Evolutionary conservation across 192 early-diverging fungal species (phyloP).

Genomic region (Spinellus fusiger): DNA sequence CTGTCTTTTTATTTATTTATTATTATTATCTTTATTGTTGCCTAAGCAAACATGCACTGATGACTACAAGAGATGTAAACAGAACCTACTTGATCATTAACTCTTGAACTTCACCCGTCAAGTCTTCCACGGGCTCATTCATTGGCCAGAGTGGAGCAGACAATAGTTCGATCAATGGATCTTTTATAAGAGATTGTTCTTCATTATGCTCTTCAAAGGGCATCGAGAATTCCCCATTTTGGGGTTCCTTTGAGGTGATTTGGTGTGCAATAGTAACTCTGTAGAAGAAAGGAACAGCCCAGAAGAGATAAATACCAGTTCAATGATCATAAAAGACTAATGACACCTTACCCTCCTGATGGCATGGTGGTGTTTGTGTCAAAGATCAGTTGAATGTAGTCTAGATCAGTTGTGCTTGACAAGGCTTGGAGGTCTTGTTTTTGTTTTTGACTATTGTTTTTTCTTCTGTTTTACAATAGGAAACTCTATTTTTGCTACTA

Average conservation of each 20-base stretch:
- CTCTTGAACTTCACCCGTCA: conserved; percentile 31
- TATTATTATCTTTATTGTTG: background rate
- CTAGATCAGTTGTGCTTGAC: too few relatives aligned
- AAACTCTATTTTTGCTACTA: too few relatives aligned
- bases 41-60: background rate
- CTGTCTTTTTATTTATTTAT: background rate
- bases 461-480: too few relatives aligned
- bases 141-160: conserved; percentile 10
- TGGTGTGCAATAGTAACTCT: conserved; percentile 20
- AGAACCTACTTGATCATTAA: conserved; percentile 23
- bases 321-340: background rate
- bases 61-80: background rate
- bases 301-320: background rate
- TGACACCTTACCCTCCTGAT: background rate
- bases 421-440: too few relatives aligned
- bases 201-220: background rate
- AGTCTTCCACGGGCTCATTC: conserved; percentile 21
- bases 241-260: background rate
- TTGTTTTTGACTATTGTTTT: too few relatives aligned
- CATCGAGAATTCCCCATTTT: conserved; percentile 2
- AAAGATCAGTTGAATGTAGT: too few relatives aligned
- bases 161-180: conserved; percentile 8
- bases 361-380: background rate
- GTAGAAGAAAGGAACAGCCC: background rate
- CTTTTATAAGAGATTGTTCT: background rate